Percentiles rank a stretch among this genome's conserved stretches.
phyloP scores from a whole-genome alignment of 768 basidiomycete species.

The Lactifluus subvellereus region DNA sequence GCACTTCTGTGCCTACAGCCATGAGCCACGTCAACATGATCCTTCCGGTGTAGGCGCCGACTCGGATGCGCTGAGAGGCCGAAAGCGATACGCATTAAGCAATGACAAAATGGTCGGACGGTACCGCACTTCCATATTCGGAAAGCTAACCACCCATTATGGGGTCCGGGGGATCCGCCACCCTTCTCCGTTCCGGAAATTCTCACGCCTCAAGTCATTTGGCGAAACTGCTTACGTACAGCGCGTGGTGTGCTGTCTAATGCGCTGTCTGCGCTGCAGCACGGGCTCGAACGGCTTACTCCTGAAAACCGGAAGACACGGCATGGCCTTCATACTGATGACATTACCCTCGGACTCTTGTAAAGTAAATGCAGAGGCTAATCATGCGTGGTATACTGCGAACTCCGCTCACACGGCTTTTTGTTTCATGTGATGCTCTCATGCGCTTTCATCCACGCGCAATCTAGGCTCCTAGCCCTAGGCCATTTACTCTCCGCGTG shows the following conservation, averaged over 20 bases:
- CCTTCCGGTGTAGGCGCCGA: slow-evolving; percentile 8
- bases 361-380: background rate
- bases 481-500: background rate
- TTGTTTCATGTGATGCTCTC: background rate
- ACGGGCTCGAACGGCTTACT: background rate
- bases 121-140: background rate
- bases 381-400: background rate
- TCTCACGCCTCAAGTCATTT: slow-evolving; percentile 1
- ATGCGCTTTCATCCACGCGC: background rate
- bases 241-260: background rate
- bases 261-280: background rate
- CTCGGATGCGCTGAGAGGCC: background rate
- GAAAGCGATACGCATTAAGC: background rate
- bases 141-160: background rate
- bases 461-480: no score
- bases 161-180: background rate
- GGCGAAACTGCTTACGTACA: background rate
- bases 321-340: background rate
- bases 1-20: no score
- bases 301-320: background rate
- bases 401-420: background rate
- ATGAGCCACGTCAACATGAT: background rate
- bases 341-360: background rate
- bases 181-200: background rate
- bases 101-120: slow-evolving; percentile 16